phyloP scores from a whole-genome alignment of 768 basidiomycete species.

The Leucosporidium scottii region DNA sequence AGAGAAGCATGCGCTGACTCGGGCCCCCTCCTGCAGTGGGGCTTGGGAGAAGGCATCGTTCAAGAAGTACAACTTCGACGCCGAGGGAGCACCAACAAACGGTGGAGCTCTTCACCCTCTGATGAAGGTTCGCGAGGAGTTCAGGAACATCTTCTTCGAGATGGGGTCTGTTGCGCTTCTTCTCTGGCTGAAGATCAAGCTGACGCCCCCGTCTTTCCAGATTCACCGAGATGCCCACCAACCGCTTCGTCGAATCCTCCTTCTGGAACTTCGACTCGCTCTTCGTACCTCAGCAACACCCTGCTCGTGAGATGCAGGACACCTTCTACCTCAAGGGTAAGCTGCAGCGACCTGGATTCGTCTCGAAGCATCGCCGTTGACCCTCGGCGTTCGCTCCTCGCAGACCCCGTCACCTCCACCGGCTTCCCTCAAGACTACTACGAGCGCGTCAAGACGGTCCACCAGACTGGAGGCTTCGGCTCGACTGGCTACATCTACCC shows the following conservation, averaged over 20 bases:
- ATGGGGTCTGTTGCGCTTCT: slow-evolving; percentile 70
- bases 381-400: neutral
- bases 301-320: slow-evolving; percentile 93
- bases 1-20: neutral
- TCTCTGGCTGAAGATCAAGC: neutral
- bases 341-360: slow-evolving; percentile 6
- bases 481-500: slow-evolving; percentile 96
- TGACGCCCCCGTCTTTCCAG: slow-evolving; percentile 44
- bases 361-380: slow-evolving; percentile 2
- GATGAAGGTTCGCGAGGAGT: slow-evolving; percentile 95
- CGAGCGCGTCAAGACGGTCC: slow-evolving; percentile 69
- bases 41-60: slow-evolving; percentile 87
- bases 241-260: slow-evolving; percentile 88
- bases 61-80: slow-evolving; percentile 99
- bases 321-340: slow-evolving; percentile 94
- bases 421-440: slow-evolving; percentile 76
- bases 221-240: slow-evolving; percentile 97
- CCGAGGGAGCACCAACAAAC: slow-evolving; percentile 78
- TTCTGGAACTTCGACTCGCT: slow-evolving; percentile 99
- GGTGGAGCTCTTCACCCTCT: slow-evolving; percentile 93
- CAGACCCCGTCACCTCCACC: slow-evolving; percentile 72
- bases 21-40: slow-evolving; percentile 52
- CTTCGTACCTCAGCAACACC: slow-evolving; percentile 98
- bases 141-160: slow-evolving; percentile 94
- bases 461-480: slow-evolving; percentile 73